Evolutionary conservation across 176 grass and related monocot genomes (phyloP).

Genomic region (Stipa capillata): DNA sequence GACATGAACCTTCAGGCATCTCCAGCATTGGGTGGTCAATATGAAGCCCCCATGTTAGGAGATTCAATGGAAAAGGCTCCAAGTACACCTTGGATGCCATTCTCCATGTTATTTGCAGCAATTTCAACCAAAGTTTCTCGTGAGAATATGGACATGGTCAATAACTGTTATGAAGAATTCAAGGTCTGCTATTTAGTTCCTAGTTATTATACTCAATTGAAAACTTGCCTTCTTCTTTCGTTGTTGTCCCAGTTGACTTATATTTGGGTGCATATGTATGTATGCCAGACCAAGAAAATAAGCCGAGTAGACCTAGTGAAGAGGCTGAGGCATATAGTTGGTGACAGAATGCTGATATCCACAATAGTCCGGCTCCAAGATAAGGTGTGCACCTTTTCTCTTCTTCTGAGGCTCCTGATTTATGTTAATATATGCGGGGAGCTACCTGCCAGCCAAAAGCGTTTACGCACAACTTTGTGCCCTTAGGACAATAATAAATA

Average conservation of each 20-base stretch:
- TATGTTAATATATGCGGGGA: background rate
- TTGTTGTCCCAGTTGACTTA: background rate
- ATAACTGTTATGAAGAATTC: conserved; percentile 83
- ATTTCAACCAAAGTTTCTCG: conserved; percentile 90
- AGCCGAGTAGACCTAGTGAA: conserved; percentile 78
- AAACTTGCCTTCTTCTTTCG: background rate
- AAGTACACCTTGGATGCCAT: conserved; percentile 94
- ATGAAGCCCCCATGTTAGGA: conserved; percentile 40
- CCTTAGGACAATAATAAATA: background rate
- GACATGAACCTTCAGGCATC: conserved; percentile 32
- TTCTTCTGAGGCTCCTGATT: background rate
- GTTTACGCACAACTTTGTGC: background rate
- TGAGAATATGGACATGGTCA: conserved; percentile 78
- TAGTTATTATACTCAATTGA: no score
- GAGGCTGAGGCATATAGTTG: conserved; percentile 73
- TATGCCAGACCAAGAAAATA: conserved; percentile 71
- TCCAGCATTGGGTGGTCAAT: conserved; percentile 47
- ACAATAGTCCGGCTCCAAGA: conserved; percentile 92
- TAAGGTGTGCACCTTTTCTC: conserved; percentile 43
- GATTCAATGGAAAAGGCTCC: conserved; percentile 50
- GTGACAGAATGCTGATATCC: conserved; percentile 86
- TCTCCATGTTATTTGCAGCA: conserved; percentile 96
- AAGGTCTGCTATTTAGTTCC: conserved; percentile 49
- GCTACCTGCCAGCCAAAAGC: background rate
- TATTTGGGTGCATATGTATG: background rate